Percentiles rank a stretch among this genome's conserved stretches.
Evolutionary conservation across 2,329 filamentous ascomycete genomes (phyloP).

Genomic region (Basipetospora chlamydospora): DNA sequence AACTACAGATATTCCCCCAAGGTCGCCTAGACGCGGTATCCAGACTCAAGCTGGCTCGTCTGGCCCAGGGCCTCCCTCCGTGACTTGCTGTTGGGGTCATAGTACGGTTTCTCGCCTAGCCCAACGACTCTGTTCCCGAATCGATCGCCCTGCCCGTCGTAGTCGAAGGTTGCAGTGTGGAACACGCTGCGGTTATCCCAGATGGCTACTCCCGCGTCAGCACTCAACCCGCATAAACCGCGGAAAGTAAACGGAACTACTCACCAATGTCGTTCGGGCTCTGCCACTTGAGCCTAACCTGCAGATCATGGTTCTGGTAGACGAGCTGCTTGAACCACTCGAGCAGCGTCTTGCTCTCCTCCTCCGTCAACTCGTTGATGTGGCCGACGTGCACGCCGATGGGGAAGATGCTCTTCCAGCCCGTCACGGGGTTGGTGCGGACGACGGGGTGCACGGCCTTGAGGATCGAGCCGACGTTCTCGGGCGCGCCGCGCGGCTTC

Average conservation of each 20-base stretch:
- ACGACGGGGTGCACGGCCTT: conserved; percentile 38
- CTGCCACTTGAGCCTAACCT: conserved; percentile 31
- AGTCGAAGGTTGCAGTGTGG: conserved; percentile 44
- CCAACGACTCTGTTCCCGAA: conserved; percentile 38
- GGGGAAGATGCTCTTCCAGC: conserved; percentile 41
- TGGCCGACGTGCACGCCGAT: conserved; percentile 33
- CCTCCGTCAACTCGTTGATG: conserved; percentile 33
- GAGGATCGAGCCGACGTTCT: conserved; percentile 32
- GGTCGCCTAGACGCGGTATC: too few species aligned
- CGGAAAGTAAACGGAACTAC: too few species aligned
- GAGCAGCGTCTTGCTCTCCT: conserved; percentile 33
- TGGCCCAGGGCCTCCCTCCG: conserved; percentile 6
- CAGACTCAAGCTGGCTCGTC: too few species aligned
- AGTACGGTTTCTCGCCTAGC: conserved; percentile 37
- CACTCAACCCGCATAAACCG: too few species aligned
- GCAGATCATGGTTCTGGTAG: conserved; percentile 40
- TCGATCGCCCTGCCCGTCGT: conserved; percentile 32
- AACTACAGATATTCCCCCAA: too few species aligned
- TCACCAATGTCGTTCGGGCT: conserved; percentile 24
- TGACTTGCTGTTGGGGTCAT: conserved; percentile 34
- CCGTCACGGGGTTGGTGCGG: conserved; percentile 42
- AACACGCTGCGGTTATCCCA: conserved; percentile 27
- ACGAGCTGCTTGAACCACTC: conserved; percentile 36
- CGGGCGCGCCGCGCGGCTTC: conserved; percentile 29
- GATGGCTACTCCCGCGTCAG: too few species aligned